These are phyloP conservation scores for Wallacemonas sp. DNA, from an alignment of 208 protist species.

Conservation along the genomic window DNA sequence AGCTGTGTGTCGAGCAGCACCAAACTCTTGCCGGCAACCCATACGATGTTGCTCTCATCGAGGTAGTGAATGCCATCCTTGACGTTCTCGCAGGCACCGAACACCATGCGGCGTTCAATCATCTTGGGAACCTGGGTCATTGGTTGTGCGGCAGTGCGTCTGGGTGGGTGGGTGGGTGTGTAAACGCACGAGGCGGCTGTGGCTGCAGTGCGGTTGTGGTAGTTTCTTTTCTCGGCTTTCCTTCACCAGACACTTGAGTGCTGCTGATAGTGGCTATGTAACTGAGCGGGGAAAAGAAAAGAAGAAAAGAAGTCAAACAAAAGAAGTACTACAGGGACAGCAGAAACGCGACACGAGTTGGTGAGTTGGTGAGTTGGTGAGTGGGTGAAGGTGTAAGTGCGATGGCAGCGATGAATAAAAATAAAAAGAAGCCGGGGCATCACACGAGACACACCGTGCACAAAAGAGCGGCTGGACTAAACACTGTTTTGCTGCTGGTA, in stretches of 20 bases:
- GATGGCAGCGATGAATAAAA: too few relatives aligned
- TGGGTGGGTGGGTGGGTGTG: background rate
- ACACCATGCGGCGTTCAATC: conserved; percentile 90
- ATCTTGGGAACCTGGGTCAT: conserved; percentile 71
- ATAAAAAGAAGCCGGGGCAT: too few relatives aligned
- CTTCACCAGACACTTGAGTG: background rate
- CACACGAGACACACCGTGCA: too few relatives aligned
- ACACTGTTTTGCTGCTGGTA: too few relatives aligned
- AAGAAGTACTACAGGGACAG: conserved; percentile 1
- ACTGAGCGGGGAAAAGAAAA: conserved; percentile 12
- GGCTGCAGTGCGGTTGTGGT: too few relatives aligned
- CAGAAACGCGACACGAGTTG: too few relatives aligned
- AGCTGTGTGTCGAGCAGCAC: conserved; percentile 93
- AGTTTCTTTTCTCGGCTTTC: too few relatives aligned
- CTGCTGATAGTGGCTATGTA: background rate
- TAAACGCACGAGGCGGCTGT: too few relatives aligned
- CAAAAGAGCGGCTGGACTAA: too few relatives aligned
- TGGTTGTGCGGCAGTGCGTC: background rate
- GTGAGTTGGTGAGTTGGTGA: too few relatives aligned
- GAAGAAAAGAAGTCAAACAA: conserved; percentile 1
- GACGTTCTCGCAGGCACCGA: conserved; percentile 93
- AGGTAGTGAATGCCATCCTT: conserved; percentile 93
- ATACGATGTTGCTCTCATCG: conserved; percentile 92
- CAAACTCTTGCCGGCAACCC: conserved; percentile 91
- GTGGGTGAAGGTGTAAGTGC: too few relatives aligned